These are phyloP conservation scores for Fusarium tricinctum DNA, from an alignment of 2,329 filamentous ascomycete genomes.

Conservation along the genomic window DNA sequence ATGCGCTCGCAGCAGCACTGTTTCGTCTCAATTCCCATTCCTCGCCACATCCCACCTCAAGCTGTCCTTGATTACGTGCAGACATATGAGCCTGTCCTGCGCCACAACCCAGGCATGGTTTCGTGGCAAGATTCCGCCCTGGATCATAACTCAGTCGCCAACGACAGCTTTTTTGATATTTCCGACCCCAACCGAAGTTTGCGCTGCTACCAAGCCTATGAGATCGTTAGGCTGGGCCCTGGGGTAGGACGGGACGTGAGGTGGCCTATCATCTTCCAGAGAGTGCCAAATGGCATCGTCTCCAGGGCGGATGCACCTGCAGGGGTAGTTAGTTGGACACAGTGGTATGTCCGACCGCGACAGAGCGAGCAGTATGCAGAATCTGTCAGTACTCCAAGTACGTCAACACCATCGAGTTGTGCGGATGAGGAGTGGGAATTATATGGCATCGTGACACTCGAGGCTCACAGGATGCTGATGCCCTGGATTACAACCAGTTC, in stretches of 20 bases:
- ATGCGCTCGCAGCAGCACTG: conserved; percentile 53
- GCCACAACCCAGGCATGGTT: conserved; percentile 56
- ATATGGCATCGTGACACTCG: conserved; percentile 50
- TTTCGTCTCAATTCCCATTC: conserved; percentile 58
- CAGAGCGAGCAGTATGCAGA: conserved; percentile 8
- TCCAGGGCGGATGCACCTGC: conserved; percentile 57
- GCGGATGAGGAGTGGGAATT: conserved; percentile 49
- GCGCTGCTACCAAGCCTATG: conserved; percentile 50
- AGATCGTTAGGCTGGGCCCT: conserved; percentile 55
- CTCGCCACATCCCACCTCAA: conserved; percentile 53
- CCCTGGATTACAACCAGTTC: conserved; percentile 50
- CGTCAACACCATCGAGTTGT: conserved; percentile 22
- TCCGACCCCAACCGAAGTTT: conserved; percentile 50
- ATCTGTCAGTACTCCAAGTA: conserved; percentile 37
- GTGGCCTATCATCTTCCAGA: conserved; percentile 61
- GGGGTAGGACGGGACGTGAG: conserved; percentile 57
- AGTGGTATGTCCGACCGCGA: conserved; percentile 48
- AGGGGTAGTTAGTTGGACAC: conserved; percentile 59
- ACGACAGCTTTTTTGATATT: conserved; percentile 59
- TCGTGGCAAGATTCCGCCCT: conserved; percentile 53
- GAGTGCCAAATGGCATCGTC: conserved; percentile 57
- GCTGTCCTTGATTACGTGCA: conserved; percentile 57
- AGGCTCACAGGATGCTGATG: conserved; percentile 53
- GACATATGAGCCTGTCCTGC: conserved; percentile 58
- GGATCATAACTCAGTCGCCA: conserved; percentile 50